Evolutionary conservation across 768 basidiomycete genomes (phyloP).

Genomic region (Mycena alexandri): DNA sequence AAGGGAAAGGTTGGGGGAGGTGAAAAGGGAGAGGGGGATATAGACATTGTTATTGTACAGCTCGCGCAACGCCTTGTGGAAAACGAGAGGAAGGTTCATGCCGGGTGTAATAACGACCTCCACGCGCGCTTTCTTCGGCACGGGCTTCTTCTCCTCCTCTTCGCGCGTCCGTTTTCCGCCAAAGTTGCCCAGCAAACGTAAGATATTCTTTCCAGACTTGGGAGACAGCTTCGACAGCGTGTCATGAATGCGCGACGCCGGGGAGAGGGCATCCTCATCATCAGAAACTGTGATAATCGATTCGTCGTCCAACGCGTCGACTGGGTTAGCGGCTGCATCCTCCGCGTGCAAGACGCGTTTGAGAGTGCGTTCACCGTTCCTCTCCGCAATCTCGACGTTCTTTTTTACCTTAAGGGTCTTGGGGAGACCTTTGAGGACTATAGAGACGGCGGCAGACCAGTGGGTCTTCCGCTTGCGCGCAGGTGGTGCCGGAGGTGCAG

Average conservation of each 20-base stretch:
- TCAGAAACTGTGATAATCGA: not conserved
- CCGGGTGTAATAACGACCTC: not conserved
- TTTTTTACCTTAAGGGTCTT: not conserved
- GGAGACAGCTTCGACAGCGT: too few relatives aligned
- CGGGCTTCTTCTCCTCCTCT: not conserved
- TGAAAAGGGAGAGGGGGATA: constrained; percentile 19
- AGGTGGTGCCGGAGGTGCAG: not conserved
- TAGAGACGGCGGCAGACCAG: too few relatives aligned
- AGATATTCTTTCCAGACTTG: not conserved
- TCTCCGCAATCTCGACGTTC: not conserved
- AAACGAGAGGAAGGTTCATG: not conserved
- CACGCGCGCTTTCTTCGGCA: not conserved
- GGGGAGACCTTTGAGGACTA: not conserved
- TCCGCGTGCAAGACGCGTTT: not conserved
- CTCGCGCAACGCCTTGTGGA: not conserved
- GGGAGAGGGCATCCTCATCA: not conserved
- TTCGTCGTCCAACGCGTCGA: not conserved
- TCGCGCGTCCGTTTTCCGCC: not conserved
- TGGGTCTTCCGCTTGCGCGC: not conserved
- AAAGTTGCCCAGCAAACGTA: too few relatives aligned
- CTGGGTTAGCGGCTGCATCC: not conserved
- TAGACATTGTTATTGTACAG: not conserved
- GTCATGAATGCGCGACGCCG: not conserved
- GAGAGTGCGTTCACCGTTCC: not conserved
- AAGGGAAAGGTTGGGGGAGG: constrained; percentile 1